These are phyloP conservation scores for Tylopilus sp. DNA, from an alignment of 1,284 basidiomycete species.

Conservation along the genomic window DNA sequence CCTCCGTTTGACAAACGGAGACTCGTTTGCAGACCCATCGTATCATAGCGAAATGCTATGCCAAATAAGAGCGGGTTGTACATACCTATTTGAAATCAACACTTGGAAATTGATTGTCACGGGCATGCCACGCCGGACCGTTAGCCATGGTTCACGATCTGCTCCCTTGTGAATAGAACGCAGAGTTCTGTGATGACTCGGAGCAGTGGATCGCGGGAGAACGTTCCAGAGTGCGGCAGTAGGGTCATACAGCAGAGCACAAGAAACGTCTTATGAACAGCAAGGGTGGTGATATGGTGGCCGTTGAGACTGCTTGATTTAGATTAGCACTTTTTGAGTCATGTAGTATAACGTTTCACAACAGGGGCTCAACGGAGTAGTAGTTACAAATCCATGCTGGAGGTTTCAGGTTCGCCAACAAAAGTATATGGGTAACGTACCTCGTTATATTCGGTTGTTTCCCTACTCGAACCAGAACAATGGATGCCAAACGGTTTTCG, in stretches of 20 bases:
- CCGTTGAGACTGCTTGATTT: neutral
- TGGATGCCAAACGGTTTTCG: neutral
- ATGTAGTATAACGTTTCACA: neutral
- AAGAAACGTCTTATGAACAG: neutral
- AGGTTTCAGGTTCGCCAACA: neutral
- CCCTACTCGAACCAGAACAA: neutral
- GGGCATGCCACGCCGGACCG: neutral
- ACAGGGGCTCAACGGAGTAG: neutral
- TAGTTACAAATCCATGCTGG: neutral
- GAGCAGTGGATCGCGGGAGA: constrained; percentile 7
- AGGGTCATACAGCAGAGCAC: neutral
- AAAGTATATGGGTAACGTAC: neutral
- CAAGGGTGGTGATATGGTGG: neutral
- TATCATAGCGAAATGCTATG: constrained; percentile 12
- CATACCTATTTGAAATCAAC: neutral
- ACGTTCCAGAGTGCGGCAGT: constrained; percentile 1
- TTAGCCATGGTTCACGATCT: constrained; percentile 25
- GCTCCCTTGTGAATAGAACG: constrained; percentile 11
- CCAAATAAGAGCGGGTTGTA: constrained; percentile 6
- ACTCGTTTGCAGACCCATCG: constrained; percentile 5
- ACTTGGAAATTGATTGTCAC: neutral
- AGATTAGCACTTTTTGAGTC: neutral
- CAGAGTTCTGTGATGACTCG: constrained; percentile 4
- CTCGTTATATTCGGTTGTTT: constrained; percentile 2
- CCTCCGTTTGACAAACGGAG: neutral